These are phyloP conservation scores for Obba rivulosa DNA, from an alignment of 768 basidiomycete species.

Conservation along the genomic window DNA sequence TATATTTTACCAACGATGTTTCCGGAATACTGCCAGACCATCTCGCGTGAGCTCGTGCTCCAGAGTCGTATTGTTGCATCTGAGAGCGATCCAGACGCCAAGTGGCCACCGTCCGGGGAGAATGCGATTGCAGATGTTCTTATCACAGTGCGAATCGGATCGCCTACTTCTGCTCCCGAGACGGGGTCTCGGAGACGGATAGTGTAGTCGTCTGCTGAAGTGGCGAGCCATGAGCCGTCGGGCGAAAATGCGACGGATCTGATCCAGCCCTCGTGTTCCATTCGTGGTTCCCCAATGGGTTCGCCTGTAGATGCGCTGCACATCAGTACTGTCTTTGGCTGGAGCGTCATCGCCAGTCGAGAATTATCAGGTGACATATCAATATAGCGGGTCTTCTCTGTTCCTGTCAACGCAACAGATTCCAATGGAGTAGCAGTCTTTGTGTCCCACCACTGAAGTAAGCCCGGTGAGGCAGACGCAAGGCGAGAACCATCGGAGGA, in stretches of 20 bases:
- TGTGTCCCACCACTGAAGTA: constrained; percentile 26
- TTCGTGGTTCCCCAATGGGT: no score
- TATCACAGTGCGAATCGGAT: not conserved
- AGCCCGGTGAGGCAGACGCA: constrained; percentile 11
- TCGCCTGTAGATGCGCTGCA: no score
- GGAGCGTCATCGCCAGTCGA: not conserved
- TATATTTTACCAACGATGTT: no score
- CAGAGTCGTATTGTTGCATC: no score
- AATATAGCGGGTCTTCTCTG: no score
- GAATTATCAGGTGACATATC: no score
- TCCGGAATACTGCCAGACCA: no score
- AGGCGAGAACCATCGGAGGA: constrained; percentile 11
- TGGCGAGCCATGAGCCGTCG: constrained; percentile 5
- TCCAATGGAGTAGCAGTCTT: constrained; percentile 29
- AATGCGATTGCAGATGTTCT: constrained; percentile 9
- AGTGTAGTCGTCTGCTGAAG: constrained; percentile 9
- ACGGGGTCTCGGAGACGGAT: constrained; percentile 5
- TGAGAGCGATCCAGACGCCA: constrained; percentile 4
- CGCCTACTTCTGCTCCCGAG: constrained; percentile 7
- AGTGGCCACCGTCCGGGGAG: constrained; percentile 6
- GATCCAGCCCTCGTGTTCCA: constrained; percentile 11
- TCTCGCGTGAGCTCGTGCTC: no score
- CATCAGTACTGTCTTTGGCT: no score
- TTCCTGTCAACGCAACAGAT: not conserved
- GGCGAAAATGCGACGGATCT: constrained; percentile 26